phyloP scores from a whole-genome alignment of 129 eudicot genomes.

The Flaveria ramosissima region DNA sequence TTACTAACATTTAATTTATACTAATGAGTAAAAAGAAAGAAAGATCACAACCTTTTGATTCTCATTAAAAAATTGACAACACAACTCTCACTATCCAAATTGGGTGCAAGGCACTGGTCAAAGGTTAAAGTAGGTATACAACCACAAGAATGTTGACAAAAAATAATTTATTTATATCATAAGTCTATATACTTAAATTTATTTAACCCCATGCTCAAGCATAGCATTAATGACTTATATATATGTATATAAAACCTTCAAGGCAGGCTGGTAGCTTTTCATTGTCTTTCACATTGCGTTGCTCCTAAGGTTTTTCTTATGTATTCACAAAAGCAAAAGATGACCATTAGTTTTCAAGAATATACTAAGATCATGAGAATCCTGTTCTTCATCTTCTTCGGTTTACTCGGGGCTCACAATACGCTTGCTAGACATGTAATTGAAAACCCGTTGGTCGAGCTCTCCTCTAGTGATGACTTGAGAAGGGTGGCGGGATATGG shows the following conservation, averaged over 20 bases:
- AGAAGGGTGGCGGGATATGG: conserved; percentile 72
- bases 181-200: conserved; percentile 27
- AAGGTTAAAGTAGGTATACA: conserved; percentile 40
- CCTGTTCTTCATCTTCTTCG: conserved; percentile 33
- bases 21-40: conserved; percentile 26
- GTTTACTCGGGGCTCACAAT: conserved; percentile 14
- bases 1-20: neutral
- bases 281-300: conserved; percentile 54
- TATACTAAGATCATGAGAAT: conserved; percentile 27
- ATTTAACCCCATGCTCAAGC: conserved; percentile 47
- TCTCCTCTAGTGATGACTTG: conserved; percentile 43
- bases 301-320: conserved; percentile 41
- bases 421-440: neutral
- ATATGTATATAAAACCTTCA: conserved; percentile 19
- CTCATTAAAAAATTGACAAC: conserved; percentile 30
- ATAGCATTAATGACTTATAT: conserved; percentile 20
- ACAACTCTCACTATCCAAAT: conserved; percentile 32
- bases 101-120: conserved; percentile 42
- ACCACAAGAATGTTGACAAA: conserved; percentile 33
- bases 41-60: conserved; percentile 29
- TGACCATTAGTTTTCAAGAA: conserved; percentile 36
- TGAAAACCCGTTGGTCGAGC: conserved; percentile 38
- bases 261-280: conserved; percentile 59
- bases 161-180: neutral
- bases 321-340: conserved; percentile 27